Base-by-base conservation (phyloP, 2,329 filamentous ascomycete species). In the Fusarium globosum region DNA sequence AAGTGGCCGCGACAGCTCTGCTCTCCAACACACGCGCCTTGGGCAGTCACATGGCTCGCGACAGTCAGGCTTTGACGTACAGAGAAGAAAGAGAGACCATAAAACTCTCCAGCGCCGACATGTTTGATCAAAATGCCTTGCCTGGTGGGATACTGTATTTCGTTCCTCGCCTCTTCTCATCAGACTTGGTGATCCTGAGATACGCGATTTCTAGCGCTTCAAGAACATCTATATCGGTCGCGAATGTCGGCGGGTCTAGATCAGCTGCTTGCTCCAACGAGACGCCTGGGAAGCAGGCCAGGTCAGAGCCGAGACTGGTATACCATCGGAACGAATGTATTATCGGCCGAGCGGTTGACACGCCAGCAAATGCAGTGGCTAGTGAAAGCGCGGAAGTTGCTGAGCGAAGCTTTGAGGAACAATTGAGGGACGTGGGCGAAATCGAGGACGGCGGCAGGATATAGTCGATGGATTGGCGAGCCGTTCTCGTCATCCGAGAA, bases 1-100 rank as follows among this genome's bases (percentile, higher is more conserved):
- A 9, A 35, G 33, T 35, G 14, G 33, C 33, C 33, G 0, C 33
- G 7, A 1, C 33, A 0, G 15, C 1, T 35, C 33, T 35, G 7
- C 33, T 35, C 33, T 35, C 2, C 33, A 2, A 35, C 33, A 35
- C 33, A 35, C 15, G 33, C 33, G 9, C 33, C 33, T 35, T 16
- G 6, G 33, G 14, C 33, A 35, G 33, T 35, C 33, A 15, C 15
- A 35, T 35, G 33, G 33, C 33, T 35, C 14, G 33, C 33, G 14
- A 35, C 15, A 35, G 33, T 35, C 33, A 35, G 33, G 33, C 15
- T 35, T 35, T 16, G 33, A 35, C 33, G 33, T 35, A 35, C 7
- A 16, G 33, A 16, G 33, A 35, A 35, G 33, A 16, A 35, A 35
- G 33, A 1, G 33, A 16, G 33, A 35, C 0, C 33, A 35, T 0